Conservation (phyloP, 225 moss, liverwort and hornwort species). For the Physcomitrium patens region DNA sequence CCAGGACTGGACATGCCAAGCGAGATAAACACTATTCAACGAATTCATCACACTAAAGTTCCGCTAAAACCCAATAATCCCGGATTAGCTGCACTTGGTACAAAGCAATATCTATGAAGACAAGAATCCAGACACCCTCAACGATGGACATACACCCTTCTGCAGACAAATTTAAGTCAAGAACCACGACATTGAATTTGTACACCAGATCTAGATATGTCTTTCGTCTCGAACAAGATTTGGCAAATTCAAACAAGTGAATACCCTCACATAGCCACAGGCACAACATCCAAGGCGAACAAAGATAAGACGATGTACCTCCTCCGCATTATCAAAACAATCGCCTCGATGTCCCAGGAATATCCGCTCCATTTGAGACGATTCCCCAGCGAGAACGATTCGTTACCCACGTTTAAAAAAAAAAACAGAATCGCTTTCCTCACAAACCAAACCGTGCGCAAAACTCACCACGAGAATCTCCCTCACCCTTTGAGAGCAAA, state of each 20-base stretch:
- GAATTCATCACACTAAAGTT: no score
- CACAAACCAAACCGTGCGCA: slow-evolving; percentile 49
- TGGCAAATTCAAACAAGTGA: neutral
- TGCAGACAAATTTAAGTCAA: neutral
- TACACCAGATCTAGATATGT: neutral
- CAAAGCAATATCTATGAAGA: neutral
- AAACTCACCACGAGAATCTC: slow-evolving; percentile 60
- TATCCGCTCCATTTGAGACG: slow-evolving; percentile 30
- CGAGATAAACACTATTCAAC: no score
- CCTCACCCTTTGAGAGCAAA: slow-evolving; percentile 59
- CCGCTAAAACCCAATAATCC: no score
- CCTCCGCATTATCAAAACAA: neutral
- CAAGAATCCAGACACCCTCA: neutral
- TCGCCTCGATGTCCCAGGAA: slow-evolving; percentile 31
- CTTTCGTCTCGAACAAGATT: neutral
- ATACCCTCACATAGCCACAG: neutral
- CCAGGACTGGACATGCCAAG: no score
- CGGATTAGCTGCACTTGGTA: neutral
- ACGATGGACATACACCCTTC: neutral
- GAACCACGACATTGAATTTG: neutral
- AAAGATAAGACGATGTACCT: slow-evolving; percentile 14
- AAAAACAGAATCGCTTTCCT: slow-evolving; percentile 51
- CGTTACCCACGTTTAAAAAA: slow-evolving; percentile 63
- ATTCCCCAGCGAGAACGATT: slow-evolving; percentile 63
- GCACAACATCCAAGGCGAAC: neutral